phyloP scores from a whole-genome alignment of 345 rosid genomes.

The Bruguiera parviflora region DNA sequence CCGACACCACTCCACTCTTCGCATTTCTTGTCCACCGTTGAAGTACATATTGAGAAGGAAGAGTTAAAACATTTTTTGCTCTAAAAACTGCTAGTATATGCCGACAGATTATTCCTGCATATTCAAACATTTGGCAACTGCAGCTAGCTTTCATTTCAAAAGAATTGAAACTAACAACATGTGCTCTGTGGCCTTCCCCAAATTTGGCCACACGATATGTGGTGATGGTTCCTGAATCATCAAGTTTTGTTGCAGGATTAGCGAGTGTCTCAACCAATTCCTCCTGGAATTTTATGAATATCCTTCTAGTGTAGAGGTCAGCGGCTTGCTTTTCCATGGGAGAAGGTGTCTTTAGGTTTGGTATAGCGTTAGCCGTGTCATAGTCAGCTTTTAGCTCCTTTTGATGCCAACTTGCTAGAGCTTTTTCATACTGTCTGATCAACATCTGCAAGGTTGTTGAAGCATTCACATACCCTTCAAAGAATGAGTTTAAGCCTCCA shows the following conservation, averaged over 20 bases:
- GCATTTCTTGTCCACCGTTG: constrained; percentile 66
- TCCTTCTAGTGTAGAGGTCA: constrained; percentile 42
- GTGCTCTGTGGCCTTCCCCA: constrained; percentile 55
- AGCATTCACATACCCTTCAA: constrained; percentile 60
- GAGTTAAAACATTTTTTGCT: constrained; percentile 64
- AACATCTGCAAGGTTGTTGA: constrained; percentile 49
- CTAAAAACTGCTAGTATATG: constrained; percentile 60
- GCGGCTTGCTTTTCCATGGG: constrained; percentile 63
- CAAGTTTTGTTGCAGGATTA: constrained; percentile 42
- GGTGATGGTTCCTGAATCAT: constrained; percentile 38
- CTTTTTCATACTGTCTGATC: constrained; percentile 48
- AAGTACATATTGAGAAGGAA: constrained; percentile 53
- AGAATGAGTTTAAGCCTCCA: constrained; percentile 59
- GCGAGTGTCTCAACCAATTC: constrained; percentile 53
- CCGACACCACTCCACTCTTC: constrained; percentile 48
- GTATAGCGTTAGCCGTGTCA: constrained; percentile 44
- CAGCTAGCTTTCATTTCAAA: constrained; percentile 59
- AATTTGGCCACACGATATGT: constrained; percentile 51
- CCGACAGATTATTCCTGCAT: constrained; percentile 62
- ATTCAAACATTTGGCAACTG: constrained; percentile 71
- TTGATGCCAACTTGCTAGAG: constrained; percentile 42
- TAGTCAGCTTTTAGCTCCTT: constrained; percentile 55
- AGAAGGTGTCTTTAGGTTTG: constrained; percentile 49
- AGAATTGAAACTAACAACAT: constrained; percentile 50
- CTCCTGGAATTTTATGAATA: constrained; percentile 51